These are phyloP conservation scores for Pythium diclinum DNA, from an alignment of 352 stramenopile genomes.

Conservation along the genomic window DNA sequence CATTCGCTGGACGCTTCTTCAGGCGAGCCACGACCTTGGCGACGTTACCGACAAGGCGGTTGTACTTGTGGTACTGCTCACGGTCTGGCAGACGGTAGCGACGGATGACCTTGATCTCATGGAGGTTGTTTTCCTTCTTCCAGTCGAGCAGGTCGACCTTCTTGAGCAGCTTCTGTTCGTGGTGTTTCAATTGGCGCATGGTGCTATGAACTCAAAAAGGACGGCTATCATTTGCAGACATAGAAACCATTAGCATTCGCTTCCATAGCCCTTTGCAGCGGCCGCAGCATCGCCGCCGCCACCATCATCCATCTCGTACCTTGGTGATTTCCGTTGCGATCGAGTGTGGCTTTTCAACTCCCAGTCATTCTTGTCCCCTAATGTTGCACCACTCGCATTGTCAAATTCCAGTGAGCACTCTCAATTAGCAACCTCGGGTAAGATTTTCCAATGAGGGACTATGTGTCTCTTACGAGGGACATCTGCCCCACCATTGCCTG, in stretches of 20 bases:
- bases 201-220: slow-evolving; percentile 2
- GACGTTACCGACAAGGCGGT: slow-evolving; percentile 96
- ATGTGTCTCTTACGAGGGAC: slow-evolving; percentile 9
- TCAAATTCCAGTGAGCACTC: background rate
- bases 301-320: slow-evolving; percentile 3
- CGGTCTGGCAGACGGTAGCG: slow-evolving; percentile 98
- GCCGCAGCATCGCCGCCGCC: background rate
- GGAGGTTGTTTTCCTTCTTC: slow-evolving; percentile 98
- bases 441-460: slow-evolving; percentile 17
- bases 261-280: background rate
- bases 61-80: slow-evolving; percentile 99
- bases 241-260: background rate
- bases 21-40: slow-evolving; percentile 93
- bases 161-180: slow-evolving; percentile 98
- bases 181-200: slow-evolving; percentile 93
- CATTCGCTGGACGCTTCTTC: slow-evolving; percentile 92
- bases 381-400: slow-evolving; percentile 13
- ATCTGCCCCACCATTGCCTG: slow-evolving; percentile 5
- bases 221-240: background rate
- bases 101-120: slow-evolving; percentile 97
- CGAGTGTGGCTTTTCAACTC: slow-evolving; percentile 29
- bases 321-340: slow-evolving; percentile 11
- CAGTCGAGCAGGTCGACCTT: slow-evolving; percentile 99
- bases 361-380: slow-evolving; percentile 21
- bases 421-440: slow-evolving; percentile 16